Percentiles rank a stretch among this genome's conserved stretches.
These are phyloP conservation scores for Diplotaxis tenuifolia DNA, from an alignment of 345 rosid species.

Conservation along the genomic window DNA sequence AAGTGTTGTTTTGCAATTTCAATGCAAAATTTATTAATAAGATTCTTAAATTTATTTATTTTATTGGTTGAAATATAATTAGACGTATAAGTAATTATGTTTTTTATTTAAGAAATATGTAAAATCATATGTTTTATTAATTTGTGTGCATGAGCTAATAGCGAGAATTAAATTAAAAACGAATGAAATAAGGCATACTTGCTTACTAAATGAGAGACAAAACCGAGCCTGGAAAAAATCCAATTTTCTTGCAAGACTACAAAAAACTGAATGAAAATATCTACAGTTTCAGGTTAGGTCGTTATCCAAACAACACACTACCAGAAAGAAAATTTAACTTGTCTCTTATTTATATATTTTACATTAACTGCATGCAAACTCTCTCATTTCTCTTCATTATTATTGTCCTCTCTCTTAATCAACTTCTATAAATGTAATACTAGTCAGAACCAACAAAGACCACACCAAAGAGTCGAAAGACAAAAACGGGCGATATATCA, in stretches of 20 bases:
- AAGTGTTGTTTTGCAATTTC: too few species aligned
- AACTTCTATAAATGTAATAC: slow-evolving; percentile 30
- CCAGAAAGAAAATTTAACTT: not conserved
- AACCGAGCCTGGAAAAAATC: not conserved
- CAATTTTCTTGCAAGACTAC: not conserved
- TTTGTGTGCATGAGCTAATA: too few species aligned
- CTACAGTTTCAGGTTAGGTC: too few species aligned
- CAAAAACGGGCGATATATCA: not conserved
- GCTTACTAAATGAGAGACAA: not conserved
- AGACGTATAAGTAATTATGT: too few species aligned
- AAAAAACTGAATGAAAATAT: too few species aligned
- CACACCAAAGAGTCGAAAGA: not conserved
- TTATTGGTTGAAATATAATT: too few species aligned
- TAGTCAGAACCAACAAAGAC: slow-evolving; percentile 7
- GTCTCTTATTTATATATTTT: not conserved
- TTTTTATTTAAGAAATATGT: too few species aligned
- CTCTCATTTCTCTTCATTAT: not conserved
- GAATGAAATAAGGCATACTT: not conserved
- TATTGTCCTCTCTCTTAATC: not conserved
- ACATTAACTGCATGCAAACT: slow-evolving; percentile 7
- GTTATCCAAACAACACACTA: not conserved
- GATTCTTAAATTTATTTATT: too few species aligned
- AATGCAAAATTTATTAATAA: too few species aligned
- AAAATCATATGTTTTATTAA: too few species aligned
- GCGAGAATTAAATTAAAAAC: too few species aligned